Conservation (phyloP, 202 grass and related monocot genomes). For the Panicum hallii region DNA sequence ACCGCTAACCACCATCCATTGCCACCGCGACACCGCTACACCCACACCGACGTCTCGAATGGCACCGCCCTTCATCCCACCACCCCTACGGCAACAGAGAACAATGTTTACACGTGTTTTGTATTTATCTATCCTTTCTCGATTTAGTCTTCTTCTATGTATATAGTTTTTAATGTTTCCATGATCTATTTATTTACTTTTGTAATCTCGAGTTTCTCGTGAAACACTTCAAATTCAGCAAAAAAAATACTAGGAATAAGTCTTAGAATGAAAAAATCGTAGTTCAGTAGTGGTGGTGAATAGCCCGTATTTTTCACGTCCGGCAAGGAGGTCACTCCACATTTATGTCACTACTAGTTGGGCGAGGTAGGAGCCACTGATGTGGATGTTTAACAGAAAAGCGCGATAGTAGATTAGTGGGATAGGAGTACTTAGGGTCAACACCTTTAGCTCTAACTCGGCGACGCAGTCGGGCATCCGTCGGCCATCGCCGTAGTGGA, state of each 20-base stretch:
- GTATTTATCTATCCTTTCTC: too few relatives aligned
- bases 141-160: too few relatives aligned
- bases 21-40: too few relatives aligned
- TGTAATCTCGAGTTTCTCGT: neutral
- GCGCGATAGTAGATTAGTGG: neutral
- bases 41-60: too few relatives aligned
- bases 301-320: neutral
- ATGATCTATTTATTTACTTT: too few relatives aligned
- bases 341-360: neutral
- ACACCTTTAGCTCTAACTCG: slow-evolving; percentile 6
- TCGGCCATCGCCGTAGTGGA: slow-evolving; percentile 9
- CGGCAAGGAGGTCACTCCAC: neutral
- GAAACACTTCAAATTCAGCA: neutral
- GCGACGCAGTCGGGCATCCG: neutral
- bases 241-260: neutral
- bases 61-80: too few relatives aligned
- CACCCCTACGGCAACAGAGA: too few relatives aligned
- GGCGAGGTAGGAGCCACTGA: neutral
- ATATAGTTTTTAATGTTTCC: too few relatives aligned
- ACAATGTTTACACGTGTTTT: too few relatives aligned
- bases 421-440: neutral
- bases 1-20: too few relatives aligned
- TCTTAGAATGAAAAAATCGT: too few relatives aligned
- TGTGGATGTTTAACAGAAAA: slow-evolving; percentile 40
- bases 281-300: neutral